These are phyloP conservation scores for Myochromella boudieri DNA, from an alignment of 768 basidiomycete genomes.

Conservation along the genomic window DNA sequence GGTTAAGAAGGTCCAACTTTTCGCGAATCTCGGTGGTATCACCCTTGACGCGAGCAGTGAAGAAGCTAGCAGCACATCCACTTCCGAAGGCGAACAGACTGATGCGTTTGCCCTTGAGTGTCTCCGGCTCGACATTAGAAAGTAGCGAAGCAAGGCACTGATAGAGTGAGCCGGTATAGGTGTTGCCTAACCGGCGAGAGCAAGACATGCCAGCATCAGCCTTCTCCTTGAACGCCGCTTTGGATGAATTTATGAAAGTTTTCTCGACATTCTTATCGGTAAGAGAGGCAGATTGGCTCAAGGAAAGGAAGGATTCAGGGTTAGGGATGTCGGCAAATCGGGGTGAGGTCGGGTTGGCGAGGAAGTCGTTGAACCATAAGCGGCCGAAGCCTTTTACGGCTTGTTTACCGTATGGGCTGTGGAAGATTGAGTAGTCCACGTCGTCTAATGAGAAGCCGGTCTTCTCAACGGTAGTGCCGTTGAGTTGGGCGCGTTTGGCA, in stretches of 20 bases:
- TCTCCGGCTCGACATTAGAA: constrained; percentile 65
- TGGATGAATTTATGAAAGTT: constrained; percentile 82
- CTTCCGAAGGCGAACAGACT: constrained; percentile 96
- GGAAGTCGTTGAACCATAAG: constrained; percentile 90
- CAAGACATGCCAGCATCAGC: constrained; percentile 84
- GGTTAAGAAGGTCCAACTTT: constrained; percentile 78
- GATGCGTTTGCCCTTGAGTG: constrained; percentile 80
- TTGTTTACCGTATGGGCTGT: constrained; percentile 98
- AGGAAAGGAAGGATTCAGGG: constrained; percentile 66
- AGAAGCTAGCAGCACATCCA: constrained; percentile 96
- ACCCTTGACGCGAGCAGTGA: constrained; percentile 82
- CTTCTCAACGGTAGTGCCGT: constrained; percentile 38
- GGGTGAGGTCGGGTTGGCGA: constrained; percentile 67
- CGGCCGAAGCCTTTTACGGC: constrained; percentile 97
- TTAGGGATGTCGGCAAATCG: constrained; percentile 70
- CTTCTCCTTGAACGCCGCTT: constrained; percentile 69
- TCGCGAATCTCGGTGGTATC: constrained; percentile 78
- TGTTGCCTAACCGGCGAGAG: constrained; percentile 93
- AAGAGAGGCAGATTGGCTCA: constrained; percentile 71
- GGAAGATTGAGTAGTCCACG: constrained; percentile 94
- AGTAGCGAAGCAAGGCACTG: constrained; percentile 90
- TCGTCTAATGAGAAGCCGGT: constrained; percentile 71
- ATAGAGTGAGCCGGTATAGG: constrained; percentile 97
- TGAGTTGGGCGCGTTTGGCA: constrained; percentile 47
- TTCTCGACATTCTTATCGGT: constrained; percentile 97